Evolutionary conservation across 1,139 yeast genomes (phyloP).

Genomic region (Pichia sp.): DNA sequence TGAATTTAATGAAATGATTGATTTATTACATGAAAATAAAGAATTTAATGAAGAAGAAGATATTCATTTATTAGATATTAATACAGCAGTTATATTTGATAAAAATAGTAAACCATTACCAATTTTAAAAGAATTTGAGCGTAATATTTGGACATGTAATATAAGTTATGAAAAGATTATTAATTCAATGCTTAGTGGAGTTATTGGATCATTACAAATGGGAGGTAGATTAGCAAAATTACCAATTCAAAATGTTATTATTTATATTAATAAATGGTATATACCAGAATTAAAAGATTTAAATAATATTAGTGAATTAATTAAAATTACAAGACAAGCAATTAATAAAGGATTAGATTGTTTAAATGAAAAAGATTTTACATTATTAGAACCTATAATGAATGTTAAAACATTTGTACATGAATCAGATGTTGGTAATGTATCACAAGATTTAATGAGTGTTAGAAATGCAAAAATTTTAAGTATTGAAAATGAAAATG

Average conservation of each 20-base stretch:
- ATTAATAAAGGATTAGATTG: conserved; percentile 34
- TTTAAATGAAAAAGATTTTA: conserved; percentile 33
- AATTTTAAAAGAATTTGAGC: conserved; percentile 24
- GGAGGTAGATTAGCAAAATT: conserved; percentile 68
- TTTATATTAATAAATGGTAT: conserved; percentile 45
- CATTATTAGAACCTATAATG: conserved; percentile 85
- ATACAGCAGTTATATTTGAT: conserved; percentile 30
- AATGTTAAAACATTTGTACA: conserved; percentile 59
- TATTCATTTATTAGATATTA: conserved; percentile 28
- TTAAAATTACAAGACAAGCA: conserved; percentile 41
- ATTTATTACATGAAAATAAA: conserved; percentile 9
- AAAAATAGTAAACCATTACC: conserved; percentile 21
- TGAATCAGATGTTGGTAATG: conserved; percentile 73
- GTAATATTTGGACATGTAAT: conserved; percentile 43
- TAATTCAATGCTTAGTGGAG: conserved; percentile 51
- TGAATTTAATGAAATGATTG: conserved; percentile 32
- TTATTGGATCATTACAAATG: conserved; percentile 65
- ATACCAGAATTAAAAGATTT: conserved; percentile 46
- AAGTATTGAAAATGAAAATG: conserved; percentile 46
- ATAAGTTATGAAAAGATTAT: conserved; percentile 44
- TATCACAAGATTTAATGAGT: conserved; percentile 72
- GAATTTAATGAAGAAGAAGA: conserved; percentile 25
- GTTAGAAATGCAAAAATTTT: conserved; percentile 64
- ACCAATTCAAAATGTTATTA: conserved; percentile 57
- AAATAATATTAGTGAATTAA: conserved; percentile 33